Percentiles rank a stretch among this genome's conserved stretches.
Conservation (phyloP, 2,329 filamentous ascomycete genomes). For the Fusarium graminum region DNA sequence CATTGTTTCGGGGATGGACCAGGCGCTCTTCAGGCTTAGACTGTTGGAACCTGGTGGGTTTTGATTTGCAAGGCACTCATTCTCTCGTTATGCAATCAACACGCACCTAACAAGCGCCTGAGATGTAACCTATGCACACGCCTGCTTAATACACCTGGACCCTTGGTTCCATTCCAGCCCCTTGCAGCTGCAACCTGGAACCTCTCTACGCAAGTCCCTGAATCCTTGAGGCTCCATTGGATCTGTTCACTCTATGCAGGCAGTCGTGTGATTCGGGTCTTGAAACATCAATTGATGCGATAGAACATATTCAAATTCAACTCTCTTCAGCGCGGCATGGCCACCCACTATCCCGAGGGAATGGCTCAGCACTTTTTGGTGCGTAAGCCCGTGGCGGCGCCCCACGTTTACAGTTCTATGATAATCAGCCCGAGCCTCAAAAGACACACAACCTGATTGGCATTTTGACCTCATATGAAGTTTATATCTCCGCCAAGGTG, state of each 20-base stretch:
- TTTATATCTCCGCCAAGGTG: conserved; percentile 10
- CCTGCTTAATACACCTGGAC: conserved; percentile 7
- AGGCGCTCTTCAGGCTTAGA: conserved; percentile 42
- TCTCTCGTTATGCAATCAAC: conserved; percentile 23
- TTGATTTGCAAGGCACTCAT: conserved; percentile 20
- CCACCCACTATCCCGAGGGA: conserved; percentile 14
- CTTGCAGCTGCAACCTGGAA: conserved; percentile 37
- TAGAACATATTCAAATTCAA: not conserved
- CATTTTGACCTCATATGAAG: not conserved
- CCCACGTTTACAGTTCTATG: conserved; percentile 34
- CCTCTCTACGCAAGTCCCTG: conserved; percentile 32
- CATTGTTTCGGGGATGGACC: conserved; percentile 45
- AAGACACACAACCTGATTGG: not conserved
- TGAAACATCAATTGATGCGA: not conserved
- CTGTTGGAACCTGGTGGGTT: conserved; percentile 21
- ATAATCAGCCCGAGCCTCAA: conserved; percentile 2
- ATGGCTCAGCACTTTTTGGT: conserved; percentile 46
- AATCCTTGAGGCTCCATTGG: conserved; percentile 8
- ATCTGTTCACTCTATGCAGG: not conserved
- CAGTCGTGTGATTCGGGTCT: conserved; percentile 1
- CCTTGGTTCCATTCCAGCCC: conserved; percentile 26
- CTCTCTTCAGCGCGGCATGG: not conserved
- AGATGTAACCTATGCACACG: conserved; percentile 16
- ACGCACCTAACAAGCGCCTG: conserved; percentile 42
- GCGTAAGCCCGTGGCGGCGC: conserved; percentile 47